Evolutionary conservation across 495 filamentous ascomycete species (phyloP).

Genomic region (Jackrogersella minutella): DNA sequence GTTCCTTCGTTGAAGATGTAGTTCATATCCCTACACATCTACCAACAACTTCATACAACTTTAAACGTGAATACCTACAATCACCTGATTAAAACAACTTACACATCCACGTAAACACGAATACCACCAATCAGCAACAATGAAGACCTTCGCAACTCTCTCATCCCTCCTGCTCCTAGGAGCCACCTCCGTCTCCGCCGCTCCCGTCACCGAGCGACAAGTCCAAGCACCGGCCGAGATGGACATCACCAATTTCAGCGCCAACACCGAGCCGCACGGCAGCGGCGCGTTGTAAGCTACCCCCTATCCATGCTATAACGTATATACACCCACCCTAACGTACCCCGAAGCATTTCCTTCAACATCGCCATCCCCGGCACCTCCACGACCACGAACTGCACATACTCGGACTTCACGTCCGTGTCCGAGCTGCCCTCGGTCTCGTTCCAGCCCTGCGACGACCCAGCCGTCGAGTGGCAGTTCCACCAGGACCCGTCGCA

Average conservation of each 20-base stretch:
- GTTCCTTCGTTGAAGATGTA: not conserved
- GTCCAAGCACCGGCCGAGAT: conserved; percentile 15
- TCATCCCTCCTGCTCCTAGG: conserved; percentile 36
- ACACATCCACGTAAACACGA: not conserved
- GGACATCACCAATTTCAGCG: conserved; percentile 34
- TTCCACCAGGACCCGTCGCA: conserved; percentile 40
- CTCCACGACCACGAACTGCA: conserved; percentile 22
- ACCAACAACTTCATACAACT: too few relatives aligned
- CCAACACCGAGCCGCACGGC: conserved; percentile 23
- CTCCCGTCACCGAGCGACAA: conserved; percentile 27
- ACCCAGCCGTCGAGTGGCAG: conserved; percentile 38
- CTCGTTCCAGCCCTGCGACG: conserved; percentile 17
- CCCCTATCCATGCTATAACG: not conserved
- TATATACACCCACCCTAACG: conserved; percentile 11
- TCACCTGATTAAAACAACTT: not conserved
- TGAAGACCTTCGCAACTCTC: conserved; percentile 39
- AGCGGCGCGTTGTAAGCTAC: conserved; percentile 39
- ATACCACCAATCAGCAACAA: conserved; percentile 18
- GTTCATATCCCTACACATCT: not conserved
- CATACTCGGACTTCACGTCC: conserved; percentile 35
- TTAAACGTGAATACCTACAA: not conserved
- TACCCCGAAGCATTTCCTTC: conserved; percentile 40
- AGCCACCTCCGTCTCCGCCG: conserved; percentile 31
- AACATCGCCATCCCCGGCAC: conserved; percentile 30
- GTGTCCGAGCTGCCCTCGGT: conserved; percentile 28